Evolutionary conservation across 2,329 filamentous ascomycete species (phyloP).

Genomic region (Neofusicoccum kwambonambiense): DNA sequence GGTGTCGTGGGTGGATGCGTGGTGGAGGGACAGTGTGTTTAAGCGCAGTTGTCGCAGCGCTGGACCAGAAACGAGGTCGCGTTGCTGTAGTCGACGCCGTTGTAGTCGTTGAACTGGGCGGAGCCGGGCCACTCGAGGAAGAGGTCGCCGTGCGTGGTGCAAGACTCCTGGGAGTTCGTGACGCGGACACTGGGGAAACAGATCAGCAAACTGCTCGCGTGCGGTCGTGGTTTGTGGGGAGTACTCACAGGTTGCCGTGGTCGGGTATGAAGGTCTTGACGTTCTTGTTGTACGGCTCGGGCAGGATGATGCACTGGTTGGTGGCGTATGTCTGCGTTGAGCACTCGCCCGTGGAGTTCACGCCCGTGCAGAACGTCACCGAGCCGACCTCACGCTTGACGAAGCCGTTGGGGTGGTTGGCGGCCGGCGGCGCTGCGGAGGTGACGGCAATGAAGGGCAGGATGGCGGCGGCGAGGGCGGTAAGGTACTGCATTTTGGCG

Average conservation of each 20-base stretch:
- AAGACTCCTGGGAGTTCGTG: conserved; percentile 7
- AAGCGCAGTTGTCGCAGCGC: conserved; percentile 7
- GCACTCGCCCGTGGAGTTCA: conserved; percentile 14
- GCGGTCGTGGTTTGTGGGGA: neutral
- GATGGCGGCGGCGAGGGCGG: conserved; percentile 7
- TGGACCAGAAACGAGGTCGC: conserved; percentile 13
- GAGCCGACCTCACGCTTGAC: conserved; percentile 11
- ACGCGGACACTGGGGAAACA: neutral
- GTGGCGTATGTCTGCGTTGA: neutral
- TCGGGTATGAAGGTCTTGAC: conserved; percentile 11
- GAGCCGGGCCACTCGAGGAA: conserved; percentile 16
- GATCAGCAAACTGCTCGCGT: neutral
- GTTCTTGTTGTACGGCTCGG: conserved; percentile 5
- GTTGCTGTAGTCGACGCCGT: conserved; percentile 16
- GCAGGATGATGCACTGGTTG: conserved; percentile 14
- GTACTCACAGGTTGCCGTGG: neutral
- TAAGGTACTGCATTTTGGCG: conserved; percentile 11
- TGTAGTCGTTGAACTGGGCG: neutral
- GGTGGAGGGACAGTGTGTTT: neutral
- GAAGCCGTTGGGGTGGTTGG: conserved; percentile 5
- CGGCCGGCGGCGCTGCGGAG: conserved; percentile 3
- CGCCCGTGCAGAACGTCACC: conserved; percentile 14
- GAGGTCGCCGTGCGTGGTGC: conserved; percentile 17
- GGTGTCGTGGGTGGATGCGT: neutral
- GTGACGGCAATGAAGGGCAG: conserved; percentile 5